These are phyloP conservation scores for Russula ochroleuca DNA, from an alignment of 768 basidiomycete genomes.

Conservation along the genomic window DNA sequence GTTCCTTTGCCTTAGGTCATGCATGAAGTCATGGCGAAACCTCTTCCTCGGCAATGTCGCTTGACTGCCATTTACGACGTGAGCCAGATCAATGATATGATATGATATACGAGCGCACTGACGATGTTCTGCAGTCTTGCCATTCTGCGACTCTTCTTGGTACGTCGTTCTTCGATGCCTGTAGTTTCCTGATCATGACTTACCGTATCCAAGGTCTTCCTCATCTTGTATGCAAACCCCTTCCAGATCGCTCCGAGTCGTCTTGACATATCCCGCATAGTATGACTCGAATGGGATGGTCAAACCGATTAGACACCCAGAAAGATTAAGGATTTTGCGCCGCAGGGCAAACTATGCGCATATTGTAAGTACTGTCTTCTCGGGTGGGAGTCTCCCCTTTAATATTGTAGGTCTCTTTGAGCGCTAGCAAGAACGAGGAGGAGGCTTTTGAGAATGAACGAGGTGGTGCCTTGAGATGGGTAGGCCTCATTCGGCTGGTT, in stretches of 20 bases:
- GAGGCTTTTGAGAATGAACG: background rate
- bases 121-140: background rate
- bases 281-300: background rate
- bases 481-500: background rate
- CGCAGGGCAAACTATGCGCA: background rate
- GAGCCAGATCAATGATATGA: background rate
- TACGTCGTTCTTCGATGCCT: background rate
- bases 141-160: conserved; percentile 10
- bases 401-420: conserved; percentile 2
- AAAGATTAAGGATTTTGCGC: background rate
- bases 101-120: background rate
- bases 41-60: conserved; percentile 4
- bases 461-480: conserved; percentile 2
- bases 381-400: background rate
- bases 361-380: conserved; percentile 1
- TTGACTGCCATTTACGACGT: conserved; percentile 15
- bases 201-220: conserved; percentile 11
- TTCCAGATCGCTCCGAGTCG: background rate
- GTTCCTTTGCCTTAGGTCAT: background rate
- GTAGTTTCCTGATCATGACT: background rate
- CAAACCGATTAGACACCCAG: background rate
- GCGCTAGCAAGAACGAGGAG: background rate
- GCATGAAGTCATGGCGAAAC: background rate
- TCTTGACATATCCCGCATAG: background rate
- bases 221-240: background rate